These are phyloP conservation scores for Gloeopeniophorella convolvens DNA, from an alignment of 768 basidiomycete species.

Conservation along the genomic window DNA sequence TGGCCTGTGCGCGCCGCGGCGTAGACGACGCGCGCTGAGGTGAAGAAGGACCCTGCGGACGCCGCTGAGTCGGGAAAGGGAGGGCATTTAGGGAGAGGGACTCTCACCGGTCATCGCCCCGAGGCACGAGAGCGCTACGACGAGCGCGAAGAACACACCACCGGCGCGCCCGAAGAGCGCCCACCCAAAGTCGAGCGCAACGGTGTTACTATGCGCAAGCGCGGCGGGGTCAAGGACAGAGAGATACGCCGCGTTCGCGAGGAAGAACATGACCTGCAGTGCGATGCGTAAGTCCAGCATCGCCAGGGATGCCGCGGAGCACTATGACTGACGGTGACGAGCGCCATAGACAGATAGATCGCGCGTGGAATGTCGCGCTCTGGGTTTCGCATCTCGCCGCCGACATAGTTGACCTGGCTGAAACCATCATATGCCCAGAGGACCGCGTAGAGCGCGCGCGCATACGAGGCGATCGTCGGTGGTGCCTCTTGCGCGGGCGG, in stretches of 20 bases:
- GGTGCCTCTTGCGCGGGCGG: neutral
- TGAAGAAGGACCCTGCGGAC: neutral
- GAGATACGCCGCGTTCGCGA: slow-evolving; percentile 5
- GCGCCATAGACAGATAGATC: slow-evolving; percentile 4
- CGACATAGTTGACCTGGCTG: slow-evolving; percentile 8
- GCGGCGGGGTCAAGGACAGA: slow-evolving; percentile 5
- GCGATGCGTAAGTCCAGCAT: neutral
- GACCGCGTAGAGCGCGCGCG: slow-evolving; percentile 1
- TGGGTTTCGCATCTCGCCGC: slow-evolving; percentile 4
- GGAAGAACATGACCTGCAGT: slow-evolving; percentile 1
- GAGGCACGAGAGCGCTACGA: slow-evolving; percentile 1
- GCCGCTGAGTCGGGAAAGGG: neutral
- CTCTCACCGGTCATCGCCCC: slow-evolving; percentile 2
- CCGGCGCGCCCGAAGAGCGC: slow-evolving; percentile 8
- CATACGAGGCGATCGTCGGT: slow-evolving; percentile 2
- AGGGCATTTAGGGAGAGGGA: neutral
- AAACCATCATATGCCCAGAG: slow-evolving; percentile 8
- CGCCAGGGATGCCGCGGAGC: neutral
- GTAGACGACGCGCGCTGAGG: slow-evolving; percentile 5
- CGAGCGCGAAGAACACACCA: slow-evolving; percentile 2
- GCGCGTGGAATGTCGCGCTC: slow-evolving; percentile 7
- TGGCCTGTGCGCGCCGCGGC: slow-evolving; percentile 1
- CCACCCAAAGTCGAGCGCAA: slow-evolving; percentile 9
- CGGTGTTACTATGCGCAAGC: slow-evolving; percentile 3
- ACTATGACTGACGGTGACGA: slow-evolving; percentile 2